Conservation (phyloP, 208 protist species). For the Balamuthia mandrillaris region DNA sequence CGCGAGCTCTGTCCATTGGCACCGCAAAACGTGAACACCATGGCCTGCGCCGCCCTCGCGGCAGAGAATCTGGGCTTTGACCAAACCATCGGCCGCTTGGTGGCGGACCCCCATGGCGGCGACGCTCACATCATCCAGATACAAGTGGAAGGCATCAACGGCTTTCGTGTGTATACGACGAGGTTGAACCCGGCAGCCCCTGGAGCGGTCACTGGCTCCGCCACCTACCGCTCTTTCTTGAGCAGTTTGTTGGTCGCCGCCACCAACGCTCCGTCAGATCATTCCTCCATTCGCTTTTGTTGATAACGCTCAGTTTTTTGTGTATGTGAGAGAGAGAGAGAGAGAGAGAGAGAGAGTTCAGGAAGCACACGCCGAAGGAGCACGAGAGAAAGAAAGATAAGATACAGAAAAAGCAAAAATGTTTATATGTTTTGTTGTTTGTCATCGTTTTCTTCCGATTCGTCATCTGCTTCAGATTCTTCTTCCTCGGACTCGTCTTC, state of each 20-base stretch:
- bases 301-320: background rate
- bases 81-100: background rate
- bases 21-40: slow-evolving; percentile 65
- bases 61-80: slow-evolving; percentile 50
- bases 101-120: slow-evolving; percentile 39
- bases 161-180: slow-evolving; percentile 43
- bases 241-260: background rate
- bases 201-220: slow-evolving; percentile 47
- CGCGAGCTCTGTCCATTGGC: slow-evolving; percentile 49
- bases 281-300: background rate
- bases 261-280: too few species aligned
- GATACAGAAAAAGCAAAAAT: background rate
- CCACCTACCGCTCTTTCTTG: slow-evolving; percentile 46
- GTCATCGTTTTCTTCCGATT: background rate
- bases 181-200: slow-evolving; percentile 42
- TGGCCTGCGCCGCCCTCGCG: slow-evolving; percentile 49
- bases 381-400: background rate
- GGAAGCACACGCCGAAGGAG: background rate
- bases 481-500: background rate
- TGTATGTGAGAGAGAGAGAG: background rate
- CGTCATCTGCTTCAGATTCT: background rate
- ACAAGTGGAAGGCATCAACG: slow-evolving; percentile 7
- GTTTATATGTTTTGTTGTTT: background rate
- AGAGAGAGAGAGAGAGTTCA: background rate
- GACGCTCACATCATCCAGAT: slow-evolving; percentile 56